Base-by-base conservation (phyloP, 163 green algal species). In the Chlamydomonas reinhardtii region DNA sequence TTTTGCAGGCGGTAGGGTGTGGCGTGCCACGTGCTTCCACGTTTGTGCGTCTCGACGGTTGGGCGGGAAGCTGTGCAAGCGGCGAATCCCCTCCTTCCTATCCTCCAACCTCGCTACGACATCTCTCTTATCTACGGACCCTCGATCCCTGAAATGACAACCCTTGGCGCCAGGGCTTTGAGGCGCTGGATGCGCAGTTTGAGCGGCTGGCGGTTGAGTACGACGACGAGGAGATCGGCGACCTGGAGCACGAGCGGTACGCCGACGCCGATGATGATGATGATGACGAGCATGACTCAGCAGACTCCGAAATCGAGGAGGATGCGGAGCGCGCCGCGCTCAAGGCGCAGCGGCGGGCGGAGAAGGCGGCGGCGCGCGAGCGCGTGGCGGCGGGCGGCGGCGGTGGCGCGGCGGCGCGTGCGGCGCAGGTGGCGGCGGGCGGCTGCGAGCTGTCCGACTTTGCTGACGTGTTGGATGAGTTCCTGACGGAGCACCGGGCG, bases 381-480 rank as follows among this genome's bases (percentile, higher is more conserved):
- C 31, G 89, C 82, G 78, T 84, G 20, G 81, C 79, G 35, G 81
- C 62, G 66, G 27, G 78, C 54, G 69, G 85, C 31, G 75, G 87
- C 39, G 68, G 85, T 25, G 48, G 48, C 34, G 85, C 9, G 16
- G 29, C 29, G 76, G 86, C 14, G 73, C 86, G 24, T 39, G 79
- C n/a, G 48, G 56, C 16, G 73, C 82, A 52, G 34, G 78, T 66
- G 2, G 89, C 89, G 19, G 84, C 80, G 2, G 85, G 85, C 54
- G 73, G 5, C 15, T 88, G 79, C 34, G 74, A 91, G 48, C 84
- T 91, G 39, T 69, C 75, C 32, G 71, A 91, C 31, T 96, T 91
- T 84, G 85, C 82, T 4, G 73, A 88, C 59, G 59, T 96, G n/a
- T 66, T 96, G 77, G 85, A 95, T 74, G 85, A 96, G 72, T 95